A percentile compares a stretch with the other conserved stretches of the same genome.
These are phyloP conservation scores for rapeseed (Brassica napus) DNA, from an alignment of 345 rosid genomes.

Conservation along the genomic window DNA sequence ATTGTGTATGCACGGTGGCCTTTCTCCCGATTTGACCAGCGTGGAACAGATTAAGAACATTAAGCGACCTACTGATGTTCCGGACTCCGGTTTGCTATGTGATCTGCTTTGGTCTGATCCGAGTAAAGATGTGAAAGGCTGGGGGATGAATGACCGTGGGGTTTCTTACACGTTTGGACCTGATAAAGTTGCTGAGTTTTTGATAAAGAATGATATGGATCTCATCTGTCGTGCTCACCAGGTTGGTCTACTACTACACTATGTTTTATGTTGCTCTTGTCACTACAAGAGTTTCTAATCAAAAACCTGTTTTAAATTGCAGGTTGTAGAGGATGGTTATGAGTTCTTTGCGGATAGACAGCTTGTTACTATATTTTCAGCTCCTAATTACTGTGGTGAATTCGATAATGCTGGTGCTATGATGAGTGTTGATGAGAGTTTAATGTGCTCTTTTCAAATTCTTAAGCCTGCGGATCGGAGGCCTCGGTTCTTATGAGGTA, in stretches of 20 bases:
- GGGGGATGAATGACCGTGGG: slow-evolving; percentile 97
- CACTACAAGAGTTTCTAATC: neutral
- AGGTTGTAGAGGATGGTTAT: slow-evolving; percentile 97
- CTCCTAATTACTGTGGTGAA: slow-evolving; percentile 97
- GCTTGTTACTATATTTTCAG: slow-evolving; percentile 90
- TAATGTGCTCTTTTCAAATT: slow-evolving; percentile 95
- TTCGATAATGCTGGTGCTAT: slow-evolving; percentile 95
- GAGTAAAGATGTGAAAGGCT: slow-evolving; percentile 73
- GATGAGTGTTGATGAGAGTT: slow-evolving; percentile 97
- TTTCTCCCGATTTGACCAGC: slow-evolving; percentile 74
- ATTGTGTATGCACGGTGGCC: slow-evolving; percentile 96
- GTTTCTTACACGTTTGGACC: slow-evolving; percentile 87
- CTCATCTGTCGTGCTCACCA: slow-evolving; percentile 96
- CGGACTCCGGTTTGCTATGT: slow-evolving; percentile 88
- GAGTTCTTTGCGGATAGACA: slow-evolving; percentile 91
- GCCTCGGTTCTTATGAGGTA: slow-evolving; percentile 56
- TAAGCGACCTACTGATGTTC: slow-evolving; percentile 81
- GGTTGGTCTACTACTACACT: slow-evolving; percentile 43
- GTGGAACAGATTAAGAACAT: slow-evolving; percentile 77
- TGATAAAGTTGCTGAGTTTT: slow-evolving; percentile 76
- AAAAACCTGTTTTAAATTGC: neutral
- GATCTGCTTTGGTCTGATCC: slow-evolving; percentile 98
- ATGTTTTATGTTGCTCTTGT: neutral
- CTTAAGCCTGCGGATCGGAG: slow-evolving; percentile 82
- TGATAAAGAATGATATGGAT: slow-evolving; percentile 85